Evolutionary conservation across 305 asterid genomes (phyloP).

Genomic region (Ajuga reptans): DNA sequence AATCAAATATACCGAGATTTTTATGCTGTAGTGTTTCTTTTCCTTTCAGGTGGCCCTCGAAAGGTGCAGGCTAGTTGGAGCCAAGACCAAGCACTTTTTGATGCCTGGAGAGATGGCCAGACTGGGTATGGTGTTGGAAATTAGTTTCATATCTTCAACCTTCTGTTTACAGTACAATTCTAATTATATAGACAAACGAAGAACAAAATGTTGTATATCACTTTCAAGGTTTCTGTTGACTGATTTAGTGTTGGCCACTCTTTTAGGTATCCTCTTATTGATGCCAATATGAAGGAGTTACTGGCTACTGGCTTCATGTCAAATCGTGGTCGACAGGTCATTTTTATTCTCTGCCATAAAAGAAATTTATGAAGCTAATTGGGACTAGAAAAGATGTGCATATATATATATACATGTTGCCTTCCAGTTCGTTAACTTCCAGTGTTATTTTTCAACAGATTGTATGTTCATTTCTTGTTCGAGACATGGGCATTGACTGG

Average conservation of each 20-base stretch:
- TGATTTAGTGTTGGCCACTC: not conserved
- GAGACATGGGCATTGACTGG: constrained; percentile 96
- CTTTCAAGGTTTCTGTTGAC: constrained; percentile 11
- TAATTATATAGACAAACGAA: not conserved
- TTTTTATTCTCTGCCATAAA: not conserved
- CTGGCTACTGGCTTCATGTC: constrained; percentile 87
- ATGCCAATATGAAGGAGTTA: constrained; percentile 87
- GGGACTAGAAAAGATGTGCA: not conserved
- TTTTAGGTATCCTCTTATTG: constrained; percentile 79
- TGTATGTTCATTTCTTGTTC: constrained; percentile 91
- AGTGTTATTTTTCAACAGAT: constrained; percentile 34
- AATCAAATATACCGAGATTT: not conserved
- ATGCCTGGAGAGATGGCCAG: constrained; percentile 69
- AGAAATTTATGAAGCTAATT: not conserved
- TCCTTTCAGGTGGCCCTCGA: constrained; percentile 66
- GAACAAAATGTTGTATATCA: not conserved
- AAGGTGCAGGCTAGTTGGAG: constrained; percentile 57
- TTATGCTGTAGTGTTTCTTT: no score
- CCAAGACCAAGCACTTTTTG: constrained; percentile 58
- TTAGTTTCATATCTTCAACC: not conserved
- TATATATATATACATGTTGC: not conserved
- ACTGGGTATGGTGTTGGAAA: constrained; percentile 51
- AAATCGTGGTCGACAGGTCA: constrained; percentile 92
- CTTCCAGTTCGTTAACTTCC: not conserved
- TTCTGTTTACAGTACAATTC: not conserved